Percentiles rank a stretch among this genome's conserved stretches.
Evolutionary conservation across 768 basidiomycete genomes (phyloP).

Genomic region (Udeniomyces megalosporus): DNA sequence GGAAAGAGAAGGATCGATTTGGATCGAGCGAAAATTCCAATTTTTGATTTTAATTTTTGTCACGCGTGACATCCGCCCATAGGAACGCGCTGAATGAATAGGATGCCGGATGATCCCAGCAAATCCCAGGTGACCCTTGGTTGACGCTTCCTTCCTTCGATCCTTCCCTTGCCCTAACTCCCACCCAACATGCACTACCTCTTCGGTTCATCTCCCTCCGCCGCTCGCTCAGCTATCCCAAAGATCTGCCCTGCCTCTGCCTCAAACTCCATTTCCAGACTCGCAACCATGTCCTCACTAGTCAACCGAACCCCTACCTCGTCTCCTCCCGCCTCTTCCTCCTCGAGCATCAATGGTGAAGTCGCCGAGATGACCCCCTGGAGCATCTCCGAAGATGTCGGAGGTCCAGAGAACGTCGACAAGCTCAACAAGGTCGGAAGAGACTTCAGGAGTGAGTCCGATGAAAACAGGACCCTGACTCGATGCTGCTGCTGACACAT

Average conservation of each 20-base stretch:
- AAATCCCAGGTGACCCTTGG: too few species aligned
- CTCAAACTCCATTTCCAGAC: too few species aligned
- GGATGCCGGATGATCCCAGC: too few species aligned
- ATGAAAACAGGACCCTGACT: background rate
- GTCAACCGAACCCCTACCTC: too few species aligned
- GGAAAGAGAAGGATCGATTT: too few species aligned
- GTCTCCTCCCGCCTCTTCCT: background rate
- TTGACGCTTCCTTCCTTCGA: background rate
- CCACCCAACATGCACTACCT: background rate
- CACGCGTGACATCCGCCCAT: too few species aligned
- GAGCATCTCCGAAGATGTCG: constrained; percentile 25
- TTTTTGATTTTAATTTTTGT: too few species aligned
- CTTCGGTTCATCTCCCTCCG: background rate
- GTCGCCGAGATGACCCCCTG: background rate
- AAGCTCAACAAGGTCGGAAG: constrained; percentile 20
- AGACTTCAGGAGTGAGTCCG: constrained; percentile 29
- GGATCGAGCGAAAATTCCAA: too few species aligned
- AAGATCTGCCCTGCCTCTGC: too few species aligned
- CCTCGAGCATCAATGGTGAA: too few species aligned
- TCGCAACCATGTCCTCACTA: too few species aligned
- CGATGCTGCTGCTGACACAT: background rate
- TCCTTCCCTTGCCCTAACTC: background rate
- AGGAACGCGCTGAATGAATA: too few species aligned
- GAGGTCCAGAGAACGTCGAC: constrained; percentile 27
- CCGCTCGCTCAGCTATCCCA: background rate